Percentiles rank a stretch among this genome's conserved stretches.
phyloP scores from a whole-genome alignment of 164 flowering plant species.

The Saururus chinensis region DNA sequence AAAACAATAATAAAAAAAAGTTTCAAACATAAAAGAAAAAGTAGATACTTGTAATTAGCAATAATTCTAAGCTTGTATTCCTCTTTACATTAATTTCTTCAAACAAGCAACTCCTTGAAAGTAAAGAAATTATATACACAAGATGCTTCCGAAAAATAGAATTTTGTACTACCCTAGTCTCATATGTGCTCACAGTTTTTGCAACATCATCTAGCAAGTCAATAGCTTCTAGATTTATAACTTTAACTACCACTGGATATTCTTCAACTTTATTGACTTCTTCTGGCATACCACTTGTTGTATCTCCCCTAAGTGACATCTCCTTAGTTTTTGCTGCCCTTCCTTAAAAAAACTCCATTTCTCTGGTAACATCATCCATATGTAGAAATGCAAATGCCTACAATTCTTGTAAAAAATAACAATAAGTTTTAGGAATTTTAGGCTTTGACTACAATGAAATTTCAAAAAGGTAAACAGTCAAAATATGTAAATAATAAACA shows the following conservation, averaged over 20 bases:
- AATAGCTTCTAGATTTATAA: neutral
- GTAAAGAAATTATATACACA: conserved; percentile 30
- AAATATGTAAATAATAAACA: too few relatives aligned
- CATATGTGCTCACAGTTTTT: conserved; percentile 15
- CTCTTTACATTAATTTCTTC: neutral
- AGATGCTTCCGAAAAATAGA: conserved; percentile 41
- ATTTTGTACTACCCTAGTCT: conserved; percentile 28
- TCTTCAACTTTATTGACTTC: neutral
- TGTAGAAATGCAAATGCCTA: neutral
- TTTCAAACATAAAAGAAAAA: too few relatives aligned
- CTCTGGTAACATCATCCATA: neutral
- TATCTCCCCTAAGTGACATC: neutral
- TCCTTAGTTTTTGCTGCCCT: neutral
- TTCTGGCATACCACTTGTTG: neutral
- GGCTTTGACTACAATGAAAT: neutral
- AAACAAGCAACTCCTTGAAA: neutral
- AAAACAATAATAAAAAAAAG: conserved; percentile 1
- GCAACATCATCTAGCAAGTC: neutral
- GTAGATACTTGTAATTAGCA: too few relatives aligned
- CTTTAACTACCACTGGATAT: neutral
- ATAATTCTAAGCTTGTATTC: too few relatives aligned
- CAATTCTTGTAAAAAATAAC: neutral
- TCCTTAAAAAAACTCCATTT: neutral
- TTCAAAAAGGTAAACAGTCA: neutral
- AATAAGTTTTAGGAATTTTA: too few relatives aligned